Percentiles rank a stretch among this genome's conserved stretches.
Evolutionary conservation across 2,329 filamentous ascomycete genomes (phyloP).

Genomic region (Orbilia ellipsospora): DNA sequence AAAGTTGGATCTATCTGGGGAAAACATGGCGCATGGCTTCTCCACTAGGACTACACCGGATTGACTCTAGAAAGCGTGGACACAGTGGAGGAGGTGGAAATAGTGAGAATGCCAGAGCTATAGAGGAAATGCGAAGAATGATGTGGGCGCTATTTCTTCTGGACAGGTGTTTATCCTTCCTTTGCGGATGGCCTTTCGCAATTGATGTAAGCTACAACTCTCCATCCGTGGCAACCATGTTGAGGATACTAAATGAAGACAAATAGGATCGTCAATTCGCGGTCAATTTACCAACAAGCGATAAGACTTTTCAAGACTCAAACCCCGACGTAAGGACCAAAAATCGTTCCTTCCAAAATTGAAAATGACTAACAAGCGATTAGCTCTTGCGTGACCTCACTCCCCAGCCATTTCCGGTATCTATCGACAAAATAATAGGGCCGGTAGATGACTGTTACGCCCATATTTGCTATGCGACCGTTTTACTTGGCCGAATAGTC

Average conservation of each 20-base stretch:
- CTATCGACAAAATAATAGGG: constrained; percentile 8
- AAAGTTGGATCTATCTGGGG: constrained; percentile 27
- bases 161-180: constrained; percentile 25
- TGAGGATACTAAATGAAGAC: neutral
- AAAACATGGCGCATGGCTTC: constrained; percentile 32
- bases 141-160: constrained; percentile 32
- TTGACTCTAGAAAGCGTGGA: constrained; percentile 27
- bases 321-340: constrained; percentile 7
- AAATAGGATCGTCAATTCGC: constrained; percentile 32
- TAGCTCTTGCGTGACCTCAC: constrained; percentile 8
- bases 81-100: neutral
- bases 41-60: constrained; percentile 24
- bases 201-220: constrained; percentile 21
- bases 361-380: neutral
- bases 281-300: constrained; percentile 21
- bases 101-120: neutral
- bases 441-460: constrained; percentile 21
- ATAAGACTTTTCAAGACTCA: constrained; percentile 18
- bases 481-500: constrained; percentile 29
- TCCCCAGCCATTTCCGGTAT: constrained; percentile 10
- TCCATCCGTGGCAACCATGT: neutral
- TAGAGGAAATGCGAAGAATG: constrained; percentile 29
- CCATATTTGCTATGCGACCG: constrained; percentile 21
- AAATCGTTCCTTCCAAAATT: too few species aligned
- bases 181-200: constrained; percentile 35